Evolutionary conservation across 1,284 basidiomycete species (phyloP).

Genomic region (Ceratobasidium sp.): DNA sequence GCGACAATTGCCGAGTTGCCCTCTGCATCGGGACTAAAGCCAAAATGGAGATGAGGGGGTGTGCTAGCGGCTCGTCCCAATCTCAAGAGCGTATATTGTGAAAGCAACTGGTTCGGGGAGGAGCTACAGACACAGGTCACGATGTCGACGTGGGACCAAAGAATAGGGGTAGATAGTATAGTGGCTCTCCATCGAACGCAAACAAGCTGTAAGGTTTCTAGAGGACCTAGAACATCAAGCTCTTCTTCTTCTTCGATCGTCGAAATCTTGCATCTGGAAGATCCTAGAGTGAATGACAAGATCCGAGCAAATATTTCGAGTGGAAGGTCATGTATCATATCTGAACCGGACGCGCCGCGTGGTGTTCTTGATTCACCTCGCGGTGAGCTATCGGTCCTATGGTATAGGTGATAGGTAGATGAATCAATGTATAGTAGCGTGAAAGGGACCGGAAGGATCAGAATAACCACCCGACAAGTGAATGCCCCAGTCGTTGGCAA

Average conservation of each 20-base stretch:
- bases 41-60: not conserved
- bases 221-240: not conserved
- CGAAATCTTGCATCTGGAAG: not conserved
- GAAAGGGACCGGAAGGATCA: no score
- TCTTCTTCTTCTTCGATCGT: not conserved
- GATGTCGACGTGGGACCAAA: not conserved
- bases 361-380: no score
- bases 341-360: no score
- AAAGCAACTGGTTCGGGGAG: not conserved
- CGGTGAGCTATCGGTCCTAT: no score
- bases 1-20: not conserved
- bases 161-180: not conserved
- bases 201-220: not conserved
- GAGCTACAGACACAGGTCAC: not conserved
- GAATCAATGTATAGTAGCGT: no score
- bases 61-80: not conserved
- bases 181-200: not conserved
- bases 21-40: not conserved
- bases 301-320: not conserved
- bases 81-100: not conserved
- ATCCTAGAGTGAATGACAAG: not conserved
- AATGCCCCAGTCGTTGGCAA: no score
- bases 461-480: no score
- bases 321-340: not conserved
- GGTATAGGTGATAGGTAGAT: no score